phyloP scores from a whole-genome alignment of 83 land plant genomes.

The Diphasiastrum complanatum region DNA sequence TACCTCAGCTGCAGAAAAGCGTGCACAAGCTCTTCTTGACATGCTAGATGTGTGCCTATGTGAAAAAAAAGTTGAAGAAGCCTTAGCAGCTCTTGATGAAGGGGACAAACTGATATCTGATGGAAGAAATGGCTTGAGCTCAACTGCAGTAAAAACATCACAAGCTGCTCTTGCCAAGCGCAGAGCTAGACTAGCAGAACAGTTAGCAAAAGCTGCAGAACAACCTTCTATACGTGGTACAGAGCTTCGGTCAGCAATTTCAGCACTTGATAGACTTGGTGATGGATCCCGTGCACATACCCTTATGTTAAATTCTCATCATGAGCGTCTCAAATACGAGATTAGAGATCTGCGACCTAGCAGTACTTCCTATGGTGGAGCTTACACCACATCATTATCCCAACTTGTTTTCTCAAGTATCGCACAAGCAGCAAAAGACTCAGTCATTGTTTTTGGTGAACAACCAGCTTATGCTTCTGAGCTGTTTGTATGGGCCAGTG shows the following conservation, averaged over 20 bases:
- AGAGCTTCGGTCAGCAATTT: constrained; percentile 60
- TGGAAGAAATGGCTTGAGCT: constrained; percentile 22
- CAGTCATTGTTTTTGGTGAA: constrained; percentile 53
- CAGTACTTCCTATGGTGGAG: constrained; percentile 49
- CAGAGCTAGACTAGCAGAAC: constrained; percentile 55
- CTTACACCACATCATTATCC: constrained; percentile 60
- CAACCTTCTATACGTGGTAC: constrained; percentile 49
- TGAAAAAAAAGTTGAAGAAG: constrained; percentile 72
- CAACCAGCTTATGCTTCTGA: constrained; percentile 50
- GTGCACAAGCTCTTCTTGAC: constrained; percentile 37
- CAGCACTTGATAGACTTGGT: constrained; percentile 56
- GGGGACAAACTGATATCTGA: constrained; percentile 40
- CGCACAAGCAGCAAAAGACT: constrained; percentile 56
- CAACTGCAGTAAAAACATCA: constrained; percentile 25
- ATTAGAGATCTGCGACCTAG: constrained; percentile 51
- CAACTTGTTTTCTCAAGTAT: constrained; percentile 72
- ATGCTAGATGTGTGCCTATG: constrained; percentile 69
- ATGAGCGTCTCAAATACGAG: constrained; percentile 43
- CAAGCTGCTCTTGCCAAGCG: constrained; percentile 41
- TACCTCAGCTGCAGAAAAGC: constrained; percentile 24
- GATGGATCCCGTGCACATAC: constrained; percentile 63
- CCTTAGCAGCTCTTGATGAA: constrained; percentile 45
- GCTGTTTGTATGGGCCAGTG: constrained; percentile 73
- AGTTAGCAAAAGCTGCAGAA: constrained; percentile 42
- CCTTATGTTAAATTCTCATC: constrained; percentile 46